Evolutionary conservation across 768 basidiomycete genomes (phyloP).

Genomic region (Phaffia australis): DNA sequence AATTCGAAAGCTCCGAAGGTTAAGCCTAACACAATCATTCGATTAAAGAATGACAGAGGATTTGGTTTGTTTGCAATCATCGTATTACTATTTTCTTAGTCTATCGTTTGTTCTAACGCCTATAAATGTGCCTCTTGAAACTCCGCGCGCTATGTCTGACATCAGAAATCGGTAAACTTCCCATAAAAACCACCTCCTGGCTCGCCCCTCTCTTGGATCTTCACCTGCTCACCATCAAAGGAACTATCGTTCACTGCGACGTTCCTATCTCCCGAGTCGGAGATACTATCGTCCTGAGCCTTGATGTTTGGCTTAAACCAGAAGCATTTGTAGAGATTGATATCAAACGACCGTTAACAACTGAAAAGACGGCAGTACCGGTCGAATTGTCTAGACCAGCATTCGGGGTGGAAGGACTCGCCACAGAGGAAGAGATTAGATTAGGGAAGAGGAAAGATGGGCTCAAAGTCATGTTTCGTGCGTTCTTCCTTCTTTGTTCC

Average conservation of each 20-base stretch:
- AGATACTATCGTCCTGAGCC: slow-evolving; percentile 16
- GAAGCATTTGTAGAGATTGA: slow-evolving; percentile 18
- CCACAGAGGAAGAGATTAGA: slow-evolving; percentile 59
- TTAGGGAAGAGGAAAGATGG: slow-evolving; percentile 70
- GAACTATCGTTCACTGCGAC: slow-evolving; percentile 19
- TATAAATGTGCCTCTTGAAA: too few species aligned
- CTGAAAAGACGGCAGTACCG: not conserved
- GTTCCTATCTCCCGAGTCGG: slow-evolving; percentile 17
- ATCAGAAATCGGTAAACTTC: slow-evolving; percentile 15
- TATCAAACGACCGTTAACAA: slow-evolving; percentile 9
- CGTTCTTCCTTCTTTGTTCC: slow-evolving; percentile 27
- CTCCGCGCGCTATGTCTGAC: not conserved
- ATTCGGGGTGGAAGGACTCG: slow-evolving; percentile 43
- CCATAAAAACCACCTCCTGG: slow-evolving; percentile 4
- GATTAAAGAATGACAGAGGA: slow-evolving; percentile 21
- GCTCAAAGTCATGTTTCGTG: slow-evolving; percentile 60
- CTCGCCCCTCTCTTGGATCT: slow-evolving; percentile 25
- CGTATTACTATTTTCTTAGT: not conserved
- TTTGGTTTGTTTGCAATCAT: not conserved
- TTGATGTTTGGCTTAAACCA: slow-evolving; percentile 21
- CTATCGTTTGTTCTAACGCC: not conserved
- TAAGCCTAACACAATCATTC: slow-evolving; percentile 21
- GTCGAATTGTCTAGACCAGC: not conserved
- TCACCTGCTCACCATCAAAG: slow-evolving; percentile 18
- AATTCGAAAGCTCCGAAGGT: not conserved